Evolutionary conservation across 75 land plant species (phyloP), one percentile per base, ranked within the genome.

Genomic region (Picea glauca): DNA sequence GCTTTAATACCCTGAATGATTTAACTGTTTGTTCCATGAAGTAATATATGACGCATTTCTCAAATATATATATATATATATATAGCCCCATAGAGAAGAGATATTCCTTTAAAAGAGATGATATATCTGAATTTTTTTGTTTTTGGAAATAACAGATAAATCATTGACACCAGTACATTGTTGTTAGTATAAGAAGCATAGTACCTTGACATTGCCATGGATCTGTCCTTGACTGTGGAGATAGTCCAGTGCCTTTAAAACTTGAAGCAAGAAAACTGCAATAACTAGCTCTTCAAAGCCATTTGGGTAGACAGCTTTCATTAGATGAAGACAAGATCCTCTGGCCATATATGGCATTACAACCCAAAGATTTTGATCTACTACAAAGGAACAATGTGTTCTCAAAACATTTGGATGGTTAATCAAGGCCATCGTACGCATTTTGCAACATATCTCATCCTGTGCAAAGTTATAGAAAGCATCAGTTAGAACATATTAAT

Each of bases 291-390:
- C 92, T 40, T 91, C 91, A 75, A 91, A 89, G 18, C 93, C 93
- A 77, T 91, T 89, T 76, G 89, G 91, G 65, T 81, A 84, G 58
- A 84, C 72, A 63, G 83, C 68, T 72, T 89, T 87, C 91, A 91
- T 87, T 72, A 91, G 85, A 62, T 91, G 91, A n/a, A 91, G 85
- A 46, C 93, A 91, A 64, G 93, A 91, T 54, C 93, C 93, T 23
- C 87, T 83, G 80, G 88, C 84, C 90, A 88, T 88, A 76, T 81
- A 90, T 20, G 91, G 91, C 91, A 90, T 90, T 67, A 90, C 91
- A 12, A 90, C 83, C 91, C 90, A 90, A 40, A 90, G 81, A 64
- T 66, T 77, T 31, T 68, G 80, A 33, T 78, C 87, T 26, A 81
- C 85, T 57, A 88, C 90, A 81, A 90, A 90, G 17, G 91, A 90